Evolutionary conservation across 371 early-diverging fungal genomes (phyloP).

Genomic region (Actinomortierella ambigua): DNA sequence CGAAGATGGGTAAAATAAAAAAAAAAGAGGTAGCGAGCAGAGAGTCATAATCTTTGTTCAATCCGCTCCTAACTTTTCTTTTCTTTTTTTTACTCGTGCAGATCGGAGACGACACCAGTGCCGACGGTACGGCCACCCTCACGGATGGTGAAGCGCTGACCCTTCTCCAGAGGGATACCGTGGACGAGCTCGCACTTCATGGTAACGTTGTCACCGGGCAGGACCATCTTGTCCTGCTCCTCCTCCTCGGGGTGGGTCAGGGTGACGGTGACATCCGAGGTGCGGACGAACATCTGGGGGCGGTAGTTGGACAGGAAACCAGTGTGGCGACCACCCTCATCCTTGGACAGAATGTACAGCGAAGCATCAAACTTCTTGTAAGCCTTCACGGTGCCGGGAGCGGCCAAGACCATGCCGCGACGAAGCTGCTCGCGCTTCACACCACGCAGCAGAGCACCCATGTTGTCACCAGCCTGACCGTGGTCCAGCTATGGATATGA

Average conservation of each 20-base stretch:
- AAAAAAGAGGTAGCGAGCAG: too few relatives aligned
- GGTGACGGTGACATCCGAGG: slow-evolving; percentile 92
- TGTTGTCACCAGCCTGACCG: slow-evolving; percentile 98
- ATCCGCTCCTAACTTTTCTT: too few relatives aligned
- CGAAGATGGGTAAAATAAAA: too few relatives aligned
- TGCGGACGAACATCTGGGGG: slow-evolving; percentile 95
- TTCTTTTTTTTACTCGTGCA: slow-evolving; percentile 53
- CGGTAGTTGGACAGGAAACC: slow-evolving; percentile 96
- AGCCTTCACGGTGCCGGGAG: slow-evolving; percentile 90
- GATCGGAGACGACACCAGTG: slow-evolving; percentile 79
- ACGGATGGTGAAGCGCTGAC: slow-evolving; percentile 96
- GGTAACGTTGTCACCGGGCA: slow-evolving; percentile 97
- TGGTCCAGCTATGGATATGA: slow-evolving; percentile 80
- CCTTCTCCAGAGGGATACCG: slow-evolving; percentile 90
- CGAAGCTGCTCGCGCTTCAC: slow-evolving; percentile 96
- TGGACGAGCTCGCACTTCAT: slow-evolving; percentile 81
- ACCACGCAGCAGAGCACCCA: slow-evolving; percentile 96
- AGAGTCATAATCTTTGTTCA: too few relatives aligned
- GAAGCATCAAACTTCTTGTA: slow-evolving; percentile 94
- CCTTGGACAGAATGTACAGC: slow-evolving; percentile 95
- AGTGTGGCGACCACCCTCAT: slow-evolving; percentile 98
- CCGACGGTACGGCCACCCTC: slow-evolving; percentile 98
- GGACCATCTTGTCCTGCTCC: slow-evolving; percentile 92
- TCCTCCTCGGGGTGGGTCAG: slow-evolving; percentile 85
- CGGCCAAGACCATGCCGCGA: slow-evolving; percentile 93